A percentile compares a stretch with the other conserved stretches of the same genome.
phyloP scores from a whole-genome alignment of 1,284 basidiomycete genomes.

The Ustilago crameri region DNA sequence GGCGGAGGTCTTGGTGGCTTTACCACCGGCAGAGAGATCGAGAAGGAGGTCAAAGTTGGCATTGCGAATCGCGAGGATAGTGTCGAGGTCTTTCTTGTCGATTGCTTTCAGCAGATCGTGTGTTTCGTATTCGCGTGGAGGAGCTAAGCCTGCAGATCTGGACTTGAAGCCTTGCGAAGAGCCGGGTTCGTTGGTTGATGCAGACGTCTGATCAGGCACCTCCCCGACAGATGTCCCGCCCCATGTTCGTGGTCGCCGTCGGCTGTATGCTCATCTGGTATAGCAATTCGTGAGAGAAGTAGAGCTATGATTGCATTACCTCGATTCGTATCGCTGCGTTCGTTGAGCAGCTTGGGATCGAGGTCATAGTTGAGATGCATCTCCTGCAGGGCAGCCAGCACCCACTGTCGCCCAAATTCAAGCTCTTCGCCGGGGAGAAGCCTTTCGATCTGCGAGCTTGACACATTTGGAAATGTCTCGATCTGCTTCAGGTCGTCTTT shows the following conservation, averaged over 20 bases:
- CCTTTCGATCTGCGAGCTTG: constrained; percentile 26
- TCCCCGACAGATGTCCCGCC: constrained; percentile 36
- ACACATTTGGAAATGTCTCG: constrained; percentile 32
- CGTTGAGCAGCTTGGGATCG: constrained; percentile 52
- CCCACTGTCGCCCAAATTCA: constrained; percentile 18
- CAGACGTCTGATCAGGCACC: constrained; percentile 8
- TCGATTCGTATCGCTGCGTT: constrained; percentile 42
- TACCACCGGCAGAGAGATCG: constrained; percentile 47
- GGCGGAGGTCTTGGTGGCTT: constrained; percentile 19
- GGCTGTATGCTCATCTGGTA: background rate
- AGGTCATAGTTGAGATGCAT: constrained; percentile 60
- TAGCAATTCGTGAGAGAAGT: constrained; percentile 33
- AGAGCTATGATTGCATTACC: constrained; percentile 50
- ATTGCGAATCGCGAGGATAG: constrained; percentile 62
- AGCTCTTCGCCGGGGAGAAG: constrained; percentile 35
- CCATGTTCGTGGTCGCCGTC: constrained; percentile 11
- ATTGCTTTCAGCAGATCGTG: constrained; percentile 66
- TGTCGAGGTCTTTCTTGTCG: constrained; percentile 62
- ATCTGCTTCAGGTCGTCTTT: constrained; percentile 19
- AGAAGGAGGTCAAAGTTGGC: constrained; percentile 63
- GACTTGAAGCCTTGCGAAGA: constrained; percentile 3
- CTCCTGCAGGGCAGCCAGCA: constrained; percentile 51
- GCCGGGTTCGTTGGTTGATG: background rate
- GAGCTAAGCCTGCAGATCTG: constrained; percentile 6
- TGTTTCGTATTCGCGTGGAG: constrained; percentile 45